Conservation (phyloP, 2,329 filamentous ascomycete genomes). For the Rhytidhysteron rufulum region DNA sequence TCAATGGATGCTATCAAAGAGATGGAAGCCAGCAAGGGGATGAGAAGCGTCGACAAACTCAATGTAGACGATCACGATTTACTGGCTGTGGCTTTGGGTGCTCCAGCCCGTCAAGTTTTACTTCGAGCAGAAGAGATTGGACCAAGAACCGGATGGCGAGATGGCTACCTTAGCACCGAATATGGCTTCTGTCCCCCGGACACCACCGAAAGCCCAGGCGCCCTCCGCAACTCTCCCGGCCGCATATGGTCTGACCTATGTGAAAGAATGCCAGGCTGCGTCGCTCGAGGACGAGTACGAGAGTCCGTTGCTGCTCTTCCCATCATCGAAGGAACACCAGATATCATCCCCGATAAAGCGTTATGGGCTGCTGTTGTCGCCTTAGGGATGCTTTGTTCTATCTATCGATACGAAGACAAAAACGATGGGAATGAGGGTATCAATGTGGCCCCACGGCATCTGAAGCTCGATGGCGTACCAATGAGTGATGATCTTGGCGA, state of each 20-base stretch:
- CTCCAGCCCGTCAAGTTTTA: slow-evolving; percentile 53
- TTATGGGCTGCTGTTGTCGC: slow-evolving; percentile 53
- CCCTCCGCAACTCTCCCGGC: slow-evolving; percentile 46
- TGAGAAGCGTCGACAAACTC: slow-evolving; percentile 48
- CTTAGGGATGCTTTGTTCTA: slow-evolving; percentile 53
- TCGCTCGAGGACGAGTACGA: slow-evolving; percentile 48
- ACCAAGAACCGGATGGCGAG: slow-evolving; percentile 49
- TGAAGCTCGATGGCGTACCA: slow-evolving; percentile 37
- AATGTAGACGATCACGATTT: slow-evolving; percentile 48
- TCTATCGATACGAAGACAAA: slow-evolving; percentile 53
- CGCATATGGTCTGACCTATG: slow-evolving; percentile 55
- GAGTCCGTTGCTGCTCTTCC: slow-evolving; percentile 49
- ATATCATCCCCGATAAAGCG: slow-evolving; percentile 50
- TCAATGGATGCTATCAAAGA: slow-evolving; percentile 23
- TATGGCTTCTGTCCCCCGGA: slow-evolving; percentile 52
- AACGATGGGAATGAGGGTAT: slow-evolving; percentile 53
- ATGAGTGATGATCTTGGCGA: slow-evolving; percentile 52
- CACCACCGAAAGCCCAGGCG: slow-evolving; percentile 47
- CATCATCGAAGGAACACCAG: slow-evolving; percentile 47
- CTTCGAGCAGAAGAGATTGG: slow-evolving; percentile 53
- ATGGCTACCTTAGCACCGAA: slow-evolving; percentile 51
- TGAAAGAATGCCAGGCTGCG: slow-evolving; percentile 52
- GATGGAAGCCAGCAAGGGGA: slow-evolving; percentile 22
- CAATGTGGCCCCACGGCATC: slow-evolving; percentile 30
- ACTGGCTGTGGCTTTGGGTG: slow-evolving; percentile 51